A percentile compares a stretch with the other conserved stretches of the same genome.
These are phyloP conservation scores for Pelargonium myrrhifolium DNA, from an alignment of 441 rosid species.

Conservation along the genomic window DNA sequence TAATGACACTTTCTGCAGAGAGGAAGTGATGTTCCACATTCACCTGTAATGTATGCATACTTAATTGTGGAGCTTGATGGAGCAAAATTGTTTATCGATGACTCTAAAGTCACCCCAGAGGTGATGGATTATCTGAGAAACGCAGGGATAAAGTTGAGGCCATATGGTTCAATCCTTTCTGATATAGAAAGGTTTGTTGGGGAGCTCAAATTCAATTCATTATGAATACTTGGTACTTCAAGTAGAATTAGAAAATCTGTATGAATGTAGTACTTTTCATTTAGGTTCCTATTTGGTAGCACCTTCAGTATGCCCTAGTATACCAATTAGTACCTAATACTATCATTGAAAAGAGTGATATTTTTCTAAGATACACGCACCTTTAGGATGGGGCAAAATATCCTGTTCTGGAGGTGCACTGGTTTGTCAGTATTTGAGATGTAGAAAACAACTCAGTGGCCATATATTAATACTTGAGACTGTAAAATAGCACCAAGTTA, in stretches of 20 bases:
- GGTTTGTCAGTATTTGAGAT: background rate
- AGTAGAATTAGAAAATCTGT: background rate
- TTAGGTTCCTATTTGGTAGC: background rate
- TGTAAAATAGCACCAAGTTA: background rate
- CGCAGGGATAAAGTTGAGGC: constrained; percentile 64
- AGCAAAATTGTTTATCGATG: constrained; percentile 64
- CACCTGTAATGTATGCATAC: constrained; percentile 92
- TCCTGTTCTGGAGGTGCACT: background rate
- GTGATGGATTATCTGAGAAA: constrained; percentile 66
- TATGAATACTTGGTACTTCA: background rate
- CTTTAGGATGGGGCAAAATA: background rate
- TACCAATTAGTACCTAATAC: background rate
- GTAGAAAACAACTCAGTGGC: background rate
- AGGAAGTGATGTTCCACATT: constrained; percentile 91
- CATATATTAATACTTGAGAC: background rate
- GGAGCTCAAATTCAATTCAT: background rate
- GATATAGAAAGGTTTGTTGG: constrained; percentile 55
- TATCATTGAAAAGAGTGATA: background rate
- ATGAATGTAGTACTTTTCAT: background rate
- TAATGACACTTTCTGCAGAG: constrained; percentile 45
- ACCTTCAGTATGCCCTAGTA: background rate
- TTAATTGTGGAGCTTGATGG: constrained; percentile 58
- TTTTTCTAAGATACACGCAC: background rate
- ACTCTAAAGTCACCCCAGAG: constrained; percentile 62
- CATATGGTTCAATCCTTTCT: constrained; percentile 67